These are phyloP conservation scores for Guillardia theta DNA, from an alignment of 78 protist species.

Conservation along the genomic window DNA sequence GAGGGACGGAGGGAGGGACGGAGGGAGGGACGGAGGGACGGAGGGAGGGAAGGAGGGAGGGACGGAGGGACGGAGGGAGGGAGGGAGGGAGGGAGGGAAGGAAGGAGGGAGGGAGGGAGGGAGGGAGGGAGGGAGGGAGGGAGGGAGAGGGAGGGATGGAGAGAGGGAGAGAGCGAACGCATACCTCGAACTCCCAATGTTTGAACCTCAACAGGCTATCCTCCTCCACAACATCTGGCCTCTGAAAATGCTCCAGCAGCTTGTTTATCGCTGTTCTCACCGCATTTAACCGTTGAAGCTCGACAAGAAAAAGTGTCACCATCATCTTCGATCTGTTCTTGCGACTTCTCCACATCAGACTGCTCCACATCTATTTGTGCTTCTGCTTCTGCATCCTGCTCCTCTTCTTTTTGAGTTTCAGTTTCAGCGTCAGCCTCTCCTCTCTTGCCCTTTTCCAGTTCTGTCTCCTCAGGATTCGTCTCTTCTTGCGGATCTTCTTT, in stretches of 20 bases:
- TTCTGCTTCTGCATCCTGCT: too few species aligned
- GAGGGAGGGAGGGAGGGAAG: background rate
- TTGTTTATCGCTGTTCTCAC: too few species aligned
- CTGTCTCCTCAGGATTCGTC: background rate
- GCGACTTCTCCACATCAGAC: too few species aligned
- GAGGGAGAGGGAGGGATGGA: background rate
- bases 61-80: background rate
- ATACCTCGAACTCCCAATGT: background rate
- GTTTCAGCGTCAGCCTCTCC: background rate
- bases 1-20: background rate
- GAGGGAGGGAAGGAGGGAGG: background rate
- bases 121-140: background rate
- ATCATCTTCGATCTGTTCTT: too few species aligned
- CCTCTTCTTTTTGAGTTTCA: background rate
- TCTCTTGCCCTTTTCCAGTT: background rate
- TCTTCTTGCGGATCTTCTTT: too few species aligned
- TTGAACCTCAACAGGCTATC: background rate
- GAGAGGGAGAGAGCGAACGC: background rate
- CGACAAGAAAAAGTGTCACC: too few species aligned
- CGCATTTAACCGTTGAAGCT: too few species aligned
- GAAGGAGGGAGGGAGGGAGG: background rate
- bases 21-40: background rate
- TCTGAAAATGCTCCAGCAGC: too few species aligned
- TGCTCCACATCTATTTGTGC: too few species aligned
- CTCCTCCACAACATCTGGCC: background rate